Evolutionary conservation across 2,329 filamentous ascomycete genomes (phyloP).

Genomic region (Epichloe sibirici): DNA sequence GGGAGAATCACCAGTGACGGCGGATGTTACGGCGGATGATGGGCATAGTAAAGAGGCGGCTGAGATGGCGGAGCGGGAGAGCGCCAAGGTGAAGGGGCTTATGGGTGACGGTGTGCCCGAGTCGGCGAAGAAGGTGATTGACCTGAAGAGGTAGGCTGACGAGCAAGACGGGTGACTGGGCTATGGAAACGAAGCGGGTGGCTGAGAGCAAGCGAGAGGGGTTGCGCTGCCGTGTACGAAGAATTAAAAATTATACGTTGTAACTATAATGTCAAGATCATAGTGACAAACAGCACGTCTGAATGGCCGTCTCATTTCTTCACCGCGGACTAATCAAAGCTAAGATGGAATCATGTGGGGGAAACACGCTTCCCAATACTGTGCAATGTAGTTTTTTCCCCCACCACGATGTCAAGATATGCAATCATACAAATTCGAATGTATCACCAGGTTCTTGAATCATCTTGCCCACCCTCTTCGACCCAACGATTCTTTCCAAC

Average conservation of each 20-base stretch:
- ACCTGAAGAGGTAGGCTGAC: not conserved
- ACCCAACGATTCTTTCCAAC: constrained; percentile 79
- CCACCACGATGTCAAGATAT: not conserved
- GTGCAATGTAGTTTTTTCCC: not conserved
- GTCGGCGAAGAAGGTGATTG: constrained; percentile 9
- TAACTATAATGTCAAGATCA: constrained; percentile 5
- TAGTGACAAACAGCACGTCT: not conserved
- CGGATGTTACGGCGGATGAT: constrained; percentile 2
- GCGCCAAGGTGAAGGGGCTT: constrained; percentile 21
- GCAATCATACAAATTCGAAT: constrained; percentile 75
- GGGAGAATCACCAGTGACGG: constrained; percentile 5
- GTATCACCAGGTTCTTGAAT: constrained; percentile 73
- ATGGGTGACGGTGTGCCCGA: constrained; percentile 18
- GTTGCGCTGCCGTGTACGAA: not conserved
- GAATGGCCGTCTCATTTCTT: no score
- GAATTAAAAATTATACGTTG: not conserved
- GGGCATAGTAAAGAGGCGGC: constrained; percentile 11
- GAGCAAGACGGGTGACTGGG: not conserved
- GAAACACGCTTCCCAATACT: not conserved
- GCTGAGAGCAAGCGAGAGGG: not conserved
- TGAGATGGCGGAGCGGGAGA: constrained; percentile 15
- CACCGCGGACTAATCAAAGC: not conserved
- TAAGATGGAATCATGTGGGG: not conserved
- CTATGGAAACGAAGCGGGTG: not conserved
- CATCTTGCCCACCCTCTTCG: constrained; percentile 71